Evolutionary conservation across 2,329 filamentous ascomycete genomes (phyloP).

Genomic region (Sarocladiaceae sp.): DNA sequence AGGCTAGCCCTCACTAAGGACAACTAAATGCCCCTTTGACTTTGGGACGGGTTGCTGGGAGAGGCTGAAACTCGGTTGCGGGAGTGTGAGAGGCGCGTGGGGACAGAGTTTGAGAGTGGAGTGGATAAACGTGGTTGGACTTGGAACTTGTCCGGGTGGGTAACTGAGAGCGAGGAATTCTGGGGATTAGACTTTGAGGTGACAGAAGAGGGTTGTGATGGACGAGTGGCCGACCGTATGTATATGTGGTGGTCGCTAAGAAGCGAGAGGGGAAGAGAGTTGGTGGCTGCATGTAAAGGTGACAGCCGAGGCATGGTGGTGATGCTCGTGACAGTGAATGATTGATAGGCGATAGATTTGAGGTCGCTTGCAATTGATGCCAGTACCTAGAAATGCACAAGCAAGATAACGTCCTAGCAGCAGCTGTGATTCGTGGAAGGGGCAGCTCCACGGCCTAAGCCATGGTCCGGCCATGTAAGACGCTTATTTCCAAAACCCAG

Average conservation of each 20-base stretch:
- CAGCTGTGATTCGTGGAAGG: no score
- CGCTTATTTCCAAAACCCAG: no score
- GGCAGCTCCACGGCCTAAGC: no score
- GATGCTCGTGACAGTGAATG: background rate
- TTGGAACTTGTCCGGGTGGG: background rate
- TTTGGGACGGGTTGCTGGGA: no score
- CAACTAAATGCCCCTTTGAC: no score
- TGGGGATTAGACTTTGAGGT: no score
- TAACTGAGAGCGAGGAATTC: background rate
- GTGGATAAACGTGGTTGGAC: background rate
- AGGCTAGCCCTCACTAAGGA: background rate
- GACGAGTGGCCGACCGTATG: background rate
- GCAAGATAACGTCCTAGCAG: no score
- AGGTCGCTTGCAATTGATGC: no score
- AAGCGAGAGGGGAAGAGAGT: background rate
- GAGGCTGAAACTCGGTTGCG: background rate
- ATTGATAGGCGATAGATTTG: background rate
- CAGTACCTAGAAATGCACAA: background rate
- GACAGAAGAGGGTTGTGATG: no score
- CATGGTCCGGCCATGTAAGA: no score
- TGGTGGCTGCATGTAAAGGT: conserved; percentile 6
- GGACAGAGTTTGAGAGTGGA: background rate
- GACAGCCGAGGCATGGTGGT: background rate
- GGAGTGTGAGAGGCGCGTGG: background rate
- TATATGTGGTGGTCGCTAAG: background rate